These are phyloP conservation scores for Claviceps sorghi DNA, from an alignment of 2,329 filamentous ascomycete species.

Conservation along the genomic window DNA sequence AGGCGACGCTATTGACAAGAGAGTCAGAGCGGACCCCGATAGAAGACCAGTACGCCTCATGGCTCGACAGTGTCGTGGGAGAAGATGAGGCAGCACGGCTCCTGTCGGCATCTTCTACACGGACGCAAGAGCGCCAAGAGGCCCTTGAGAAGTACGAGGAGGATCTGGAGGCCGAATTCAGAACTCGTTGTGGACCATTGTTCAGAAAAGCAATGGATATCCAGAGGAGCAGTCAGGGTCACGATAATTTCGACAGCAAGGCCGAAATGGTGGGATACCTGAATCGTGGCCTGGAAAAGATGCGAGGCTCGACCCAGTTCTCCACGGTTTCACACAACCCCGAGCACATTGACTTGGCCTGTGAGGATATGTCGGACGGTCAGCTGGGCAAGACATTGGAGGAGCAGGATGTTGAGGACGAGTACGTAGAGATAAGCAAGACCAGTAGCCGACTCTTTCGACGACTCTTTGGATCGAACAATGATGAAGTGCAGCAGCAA, in stretches of 20 bases:
- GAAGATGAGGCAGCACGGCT: constrained; percentile 25
- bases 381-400: constrained; percentile 14
- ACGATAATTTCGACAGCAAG: constrained; percentile 27
- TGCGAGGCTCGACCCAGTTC: constrained; percentile 18
- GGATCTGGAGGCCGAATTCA: constrained; percentile 35
- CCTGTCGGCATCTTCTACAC: constrained; percentile 22
- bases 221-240: constrained; percentile 10
- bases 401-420: constrained; percentile 17
- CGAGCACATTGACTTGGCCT: constrained; percentile 17
- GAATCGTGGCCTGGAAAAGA: constrained; percentile 29
- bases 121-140: constrained; percentile 25
- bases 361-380: constrained; percentile 8
- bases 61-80: constrained; percentile 28
- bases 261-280: constrained; percentile 35
- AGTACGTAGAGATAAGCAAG: constrained; percentile 21
- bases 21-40: constrained; percentile 14
- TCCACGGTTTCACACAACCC: constrained; percentile 12
- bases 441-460: constrained; percentile 10
- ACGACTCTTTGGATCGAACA: neutral
- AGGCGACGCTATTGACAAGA: constrained; percentile 7
- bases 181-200: constrained; percentile 28
- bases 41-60: constrained; percentile 27
- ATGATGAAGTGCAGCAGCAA: neutral
- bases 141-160: constrained; percentile 31
- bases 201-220: constrained; percentile 29